Percentiles rank a stretch among this genome's conserved stretches.
These are phyloP conservation scores for Endoconidiophora polonica DNA, from an alignment of 2,329 filamentous ascomycete species.

Conservation along the genomic window DNA sequence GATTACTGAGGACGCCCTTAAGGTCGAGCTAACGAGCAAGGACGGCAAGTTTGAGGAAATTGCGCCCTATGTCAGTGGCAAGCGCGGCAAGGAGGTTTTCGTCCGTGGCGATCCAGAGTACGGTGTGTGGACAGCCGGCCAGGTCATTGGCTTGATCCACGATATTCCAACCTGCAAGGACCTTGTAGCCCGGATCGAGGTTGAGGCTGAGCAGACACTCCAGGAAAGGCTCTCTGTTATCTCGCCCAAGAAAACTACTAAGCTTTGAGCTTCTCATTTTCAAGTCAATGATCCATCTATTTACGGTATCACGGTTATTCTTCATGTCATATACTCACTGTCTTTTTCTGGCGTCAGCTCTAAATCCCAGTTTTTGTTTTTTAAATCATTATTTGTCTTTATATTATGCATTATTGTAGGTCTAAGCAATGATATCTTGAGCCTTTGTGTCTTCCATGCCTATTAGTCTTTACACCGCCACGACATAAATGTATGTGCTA, in stretches of 20 bases:
- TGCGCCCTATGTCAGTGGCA: slow-evolving; percentile 71
- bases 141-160: slow-evolving; percentile 80
- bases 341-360: no score
- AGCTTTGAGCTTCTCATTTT: slow-evolving; percentile 29
- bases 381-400: background rate
- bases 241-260: slow-evolving; percentile 30
- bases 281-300: background rate
- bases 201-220: slow-evolving; percentile 53
- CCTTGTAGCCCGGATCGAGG: slow-evolving; percentile 57
- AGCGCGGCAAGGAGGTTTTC: slow-evolving; percentile 83
- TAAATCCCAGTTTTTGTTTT: background rate
- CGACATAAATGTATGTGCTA: no score
- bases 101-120: slow-evolving; percentile 78
- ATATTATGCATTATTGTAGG: no score
- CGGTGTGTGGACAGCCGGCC: slow-evolving; percentile 93
- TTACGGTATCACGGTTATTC: background rate
- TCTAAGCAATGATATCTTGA: no score
- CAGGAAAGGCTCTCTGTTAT: slow-evolving; percentile 41
- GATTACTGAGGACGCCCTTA: slow-evolving; percentile 61
- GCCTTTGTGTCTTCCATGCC: no score
- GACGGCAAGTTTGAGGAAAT: slow-evolving; percentile 83
- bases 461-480: background rate
- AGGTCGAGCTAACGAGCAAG: slow-evolving; percentile 67
- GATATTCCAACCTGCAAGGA: slow-evolving; percentile 63
- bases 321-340: background rate